Conservation (phyloP, 2,329 filamentous ascomycete species). For the Drechslerella dactyloides region DNA sequence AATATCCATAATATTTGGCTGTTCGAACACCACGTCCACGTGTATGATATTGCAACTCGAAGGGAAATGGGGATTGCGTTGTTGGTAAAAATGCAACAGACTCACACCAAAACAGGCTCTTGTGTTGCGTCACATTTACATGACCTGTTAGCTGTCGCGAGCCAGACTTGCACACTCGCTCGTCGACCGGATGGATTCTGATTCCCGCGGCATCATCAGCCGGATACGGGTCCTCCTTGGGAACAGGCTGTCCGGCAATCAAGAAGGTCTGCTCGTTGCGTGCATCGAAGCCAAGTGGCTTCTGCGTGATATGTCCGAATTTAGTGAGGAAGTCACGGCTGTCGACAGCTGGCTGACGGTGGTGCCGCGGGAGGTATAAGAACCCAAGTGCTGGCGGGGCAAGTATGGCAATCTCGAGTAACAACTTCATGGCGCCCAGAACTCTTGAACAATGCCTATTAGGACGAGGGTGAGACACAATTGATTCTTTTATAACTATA, state of each 20-base stretch:
- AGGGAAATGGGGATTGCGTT: conserved; percentile 10
- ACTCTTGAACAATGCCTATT: neutral
- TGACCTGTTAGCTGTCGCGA: conserved; percentile 41
- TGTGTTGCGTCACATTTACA: conserved; percentile 43
- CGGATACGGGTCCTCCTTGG: conserved; percentile 12
- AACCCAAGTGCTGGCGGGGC: conserved; percentile 16
- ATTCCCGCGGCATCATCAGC: conserved; percentile 26
- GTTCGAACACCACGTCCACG: too few species aligned
- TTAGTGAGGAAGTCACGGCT: neutral
- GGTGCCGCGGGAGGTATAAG: conserved; percentile 14
- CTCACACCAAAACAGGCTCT: conserved; percentile 47
- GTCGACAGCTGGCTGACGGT: neutral
- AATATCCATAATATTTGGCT: too few species aligned
- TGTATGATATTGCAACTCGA: neutral
- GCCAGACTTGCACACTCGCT: conserved; percentile 36
- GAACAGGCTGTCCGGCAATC: too few species aligned
- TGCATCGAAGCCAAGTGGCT: conserved; percentile 13
- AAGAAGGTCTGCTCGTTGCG: too few species aligned
- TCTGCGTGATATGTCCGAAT: conserved; percentile 1
- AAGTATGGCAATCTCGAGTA: conserved; percentile 3
- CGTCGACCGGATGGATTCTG: conserved; percentile 28
- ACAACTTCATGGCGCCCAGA: conserved; percentile 3
- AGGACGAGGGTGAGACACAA: too few species aligned
- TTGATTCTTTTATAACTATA: too few species aligned
- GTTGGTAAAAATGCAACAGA: conserved; percentile 33